Evolutionary conservation across 2,329 filamentous ascomycete species (phyloP), one percentile per base, ranked within the genome.

Genomic region (Fusarium sp.): DNA sequence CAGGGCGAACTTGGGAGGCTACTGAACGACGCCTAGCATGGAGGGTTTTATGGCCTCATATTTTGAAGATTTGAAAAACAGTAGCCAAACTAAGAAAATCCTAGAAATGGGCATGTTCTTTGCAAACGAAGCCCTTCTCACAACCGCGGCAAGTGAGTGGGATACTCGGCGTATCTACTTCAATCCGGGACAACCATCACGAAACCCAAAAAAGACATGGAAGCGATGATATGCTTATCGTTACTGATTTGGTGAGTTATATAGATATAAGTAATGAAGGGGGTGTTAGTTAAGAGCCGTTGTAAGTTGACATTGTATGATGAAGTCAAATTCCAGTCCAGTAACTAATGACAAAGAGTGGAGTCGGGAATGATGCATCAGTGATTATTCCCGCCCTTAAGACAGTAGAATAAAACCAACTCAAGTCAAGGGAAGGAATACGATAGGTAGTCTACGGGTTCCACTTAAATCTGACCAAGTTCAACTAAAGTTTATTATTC

Each of bases 91-190:
- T 1, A 14, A 7, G 15, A 5, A 19, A 8, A 23, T n/a, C 3
- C 56, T 71, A 4, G 55, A 68, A 26, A 46, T 68, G 5, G 48
- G 30, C n/a, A 66, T 63, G 40, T 60, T 56, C 38, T 55, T 71
- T 21, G 57, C 64, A 7, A 70, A 72, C 2, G 57, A 71, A 23
- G 51, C 61, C 0, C 42, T 57, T 20, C 36, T 71, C 5, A 52
- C 45, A 4, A n/a, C 6, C 4, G 11, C 44, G 7, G 38, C 36
- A 23, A 34, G 4, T 2, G 9, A 6, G 19, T 7, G 11, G 12
- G 20, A 20, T 9, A 36, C 20, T 8, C 47, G 47, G 6, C 4
- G 19, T 1, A 50, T 67, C 4, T 58, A 55, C 24, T 55, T 20
- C 3, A 44, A 42, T 10, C 50, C 21, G 1, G 60, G 7, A 36